A percentile compares a stretch with the other conserved stretches of the same genome.
These are phyloP conservation scores for Gnetum montanum DNA, from an alignment of 75 land plant genomes.

Conservation along the genomic window DNA sequence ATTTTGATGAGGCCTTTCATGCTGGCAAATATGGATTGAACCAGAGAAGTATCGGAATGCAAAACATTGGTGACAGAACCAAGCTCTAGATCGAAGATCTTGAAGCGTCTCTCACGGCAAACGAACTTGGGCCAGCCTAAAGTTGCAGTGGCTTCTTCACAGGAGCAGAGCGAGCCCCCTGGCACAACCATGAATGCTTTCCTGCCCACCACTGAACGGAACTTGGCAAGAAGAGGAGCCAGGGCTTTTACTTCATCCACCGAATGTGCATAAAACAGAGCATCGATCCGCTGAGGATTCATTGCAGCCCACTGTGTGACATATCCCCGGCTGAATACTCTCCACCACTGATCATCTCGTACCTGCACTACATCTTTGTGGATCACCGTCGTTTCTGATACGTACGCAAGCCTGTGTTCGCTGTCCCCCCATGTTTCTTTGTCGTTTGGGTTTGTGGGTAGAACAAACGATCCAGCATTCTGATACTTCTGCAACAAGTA, in stretches of 20 bases:
- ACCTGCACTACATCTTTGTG: conserved; percentile 90
- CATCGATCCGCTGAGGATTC: conserved; percentile 91
- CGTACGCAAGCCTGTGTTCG: conserved; percentile 93
- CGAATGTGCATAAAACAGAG: conserved; percentile 87
- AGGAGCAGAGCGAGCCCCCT: conserved; percentile 73
- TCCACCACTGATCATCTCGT: conserved; percentile 98
- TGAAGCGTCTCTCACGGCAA: conserved; percentile 85
- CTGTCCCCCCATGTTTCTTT: conserved; percentile 99
- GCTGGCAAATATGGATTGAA: conserved; percentile 67
- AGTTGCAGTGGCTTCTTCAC: conserved; percentile 68
- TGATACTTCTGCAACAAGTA: conserved; percentile 96
- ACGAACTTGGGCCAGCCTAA: conserved; percentile 61
- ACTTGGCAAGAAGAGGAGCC: conserved; percentile 77
- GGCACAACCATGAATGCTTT: conserved; percentile 83
- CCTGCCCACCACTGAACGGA: conserved; percentile 63
- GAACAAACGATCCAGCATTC: conserved; percentile 78
- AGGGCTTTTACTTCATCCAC: conserved; percentile 56
- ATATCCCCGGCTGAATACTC: conserved; percentile 76
- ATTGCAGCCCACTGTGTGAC: conserved; percentile 97
- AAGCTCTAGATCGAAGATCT: conserved; percentile 78
- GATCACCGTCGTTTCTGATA: conserved; percentile 94
- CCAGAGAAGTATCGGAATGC: conserved; percentile 54
- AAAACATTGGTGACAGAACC: conserved; percentile 40
- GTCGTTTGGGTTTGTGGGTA: conserved; percentile 81
- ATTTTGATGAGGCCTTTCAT: conserved; percentile 84